Evolutionary conservation across 176 grass and related monocot genomes (phyloP), one percentile per base, ranked within the genome.

Genomic region (Urochloa ruziziensis): DNA sequence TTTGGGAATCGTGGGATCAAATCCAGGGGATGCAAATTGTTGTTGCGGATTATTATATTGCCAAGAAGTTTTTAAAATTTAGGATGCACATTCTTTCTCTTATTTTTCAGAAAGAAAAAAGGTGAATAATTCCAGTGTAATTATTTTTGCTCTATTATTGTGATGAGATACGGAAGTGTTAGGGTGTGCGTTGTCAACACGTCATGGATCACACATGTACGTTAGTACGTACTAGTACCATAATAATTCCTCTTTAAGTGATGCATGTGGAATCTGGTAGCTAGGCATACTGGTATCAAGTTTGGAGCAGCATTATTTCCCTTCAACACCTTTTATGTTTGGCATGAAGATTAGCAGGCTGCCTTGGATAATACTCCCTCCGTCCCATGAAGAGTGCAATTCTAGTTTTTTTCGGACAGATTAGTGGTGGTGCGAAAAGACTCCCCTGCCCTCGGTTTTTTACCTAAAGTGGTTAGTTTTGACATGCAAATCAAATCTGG

Each of bases 191-290:
- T 56, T 65, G 54, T 57, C 9, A 57, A 57, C n/a, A 57, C 70
- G 16, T 71, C 57, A 53, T 72, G 43, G 32, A 62, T 47, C 67
- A n/a, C n/a, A n/a, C n/a, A 86, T 71, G 75, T 40, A 47, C 11
- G 24, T 3, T 54, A 23, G 67, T 39, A 48, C 10, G 34, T 27
- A 62, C 29, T 8, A 57, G 43, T 78, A 79, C 75, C 32, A 72
- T 73, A 73, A 80, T 73, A 54, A 63, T 80, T 80, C 39, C 40
- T 52, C 67, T 80, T 79, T 54, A 73, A 79, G 52, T 49, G n/a
- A 54, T 43, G n/a, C 84, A 73, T 86, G 75, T 80, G 84, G 53
- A 63, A 53, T 58, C 67, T 53, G 57, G 67, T 80, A 72, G 79
- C 21, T 81, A 42, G 67, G 14, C 35, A 13, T 56, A 42, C 33